Evolutionary conservation across 805 yeast species (phyloP).

Genomic region (Kuraishia ogatae): DNA sequence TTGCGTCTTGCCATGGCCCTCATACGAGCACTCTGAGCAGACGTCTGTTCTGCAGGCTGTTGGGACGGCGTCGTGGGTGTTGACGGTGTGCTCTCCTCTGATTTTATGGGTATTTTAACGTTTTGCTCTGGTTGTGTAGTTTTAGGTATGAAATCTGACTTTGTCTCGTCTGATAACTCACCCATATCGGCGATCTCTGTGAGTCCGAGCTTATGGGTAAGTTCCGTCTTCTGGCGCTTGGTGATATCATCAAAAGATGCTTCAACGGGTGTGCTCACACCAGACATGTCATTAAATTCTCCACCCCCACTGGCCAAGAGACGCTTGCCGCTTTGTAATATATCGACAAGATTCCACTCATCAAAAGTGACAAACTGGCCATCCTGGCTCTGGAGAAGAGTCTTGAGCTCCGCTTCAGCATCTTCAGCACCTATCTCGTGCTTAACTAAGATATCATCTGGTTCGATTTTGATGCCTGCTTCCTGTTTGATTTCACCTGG

Average conservation of each 20-base stretch:
- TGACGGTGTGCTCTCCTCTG: not conserved
- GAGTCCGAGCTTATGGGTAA: conserved; percentile 20
- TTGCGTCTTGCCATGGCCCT: conserved; percentile 91
- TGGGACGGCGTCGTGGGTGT: not conserved
- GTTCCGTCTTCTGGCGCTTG: conserved; percentile 18
- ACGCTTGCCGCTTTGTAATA: conserved; percentile 41
- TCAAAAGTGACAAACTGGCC: conserved; percentile 38
- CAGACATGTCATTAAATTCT: conserved; percentile 17
- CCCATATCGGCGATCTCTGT: conserved; percentile 9
- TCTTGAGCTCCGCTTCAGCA: conserved; percentile 17
- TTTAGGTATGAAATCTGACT: not conserved
- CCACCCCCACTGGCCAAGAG: conserved; percentile 58
- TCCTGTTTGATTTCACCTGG: conserved; percentile 4
- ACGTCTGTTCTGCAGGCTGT: not conserved
- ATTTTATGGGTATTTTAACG: not conserved
- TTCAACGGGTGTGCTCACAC: conserved; percentile 1
- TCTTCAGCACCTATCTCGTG: conserved; percentile 15
- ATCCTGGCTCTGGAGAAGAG: conserved; percentile 34
- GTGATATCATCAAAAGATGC: conserved; percentile 2
- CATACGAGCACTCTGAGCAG: conserved; percentile 61
- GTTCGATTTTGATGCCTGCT: conserved; percentile 7
- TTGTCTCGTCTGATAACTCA: not conserved
- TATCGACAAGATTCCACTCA: conserved; percentile 39
- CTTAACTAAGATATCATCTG: conserved; percentile 10
- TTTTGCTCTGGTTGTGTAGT: not conserved